Percentiles rank a stretch among this genome's conserved stretches.
These are phyloP conservation scores for Globomyces sp. DNA, from an alignment of 371 early-diverging fungal genomes.

Conservation along the genomic window DNA sequence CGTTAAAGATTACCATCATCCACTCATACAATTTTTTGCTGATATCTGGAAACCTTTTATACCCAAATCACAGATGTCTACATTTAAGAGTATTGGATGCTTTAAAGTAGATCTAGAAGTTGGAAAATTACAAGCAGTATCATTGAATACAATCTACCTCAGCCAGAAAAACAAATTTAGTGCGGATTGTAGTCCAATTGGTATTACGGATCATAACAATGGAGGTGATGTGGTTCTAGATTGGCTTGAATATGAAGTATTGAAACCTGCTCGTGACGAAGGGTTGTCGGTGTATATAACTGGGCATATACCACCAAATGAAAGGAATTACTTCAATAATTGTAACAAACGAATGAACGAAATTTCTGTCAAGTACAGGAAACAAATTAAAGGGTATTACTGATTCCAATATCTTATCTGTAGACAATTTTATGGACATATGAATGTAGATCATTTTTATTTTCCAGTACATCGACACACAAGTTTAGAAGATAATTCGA, in stretches of 20 bases:
- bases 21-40: constrained; percentile 4
- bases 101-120: not conserved
- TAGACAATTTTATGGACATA: not conserved
- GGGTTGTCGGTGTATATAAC: not conserved
- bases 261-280: not conserved
- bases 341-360: not conserved
- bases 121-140: not conserved
- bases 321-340: not conserved
- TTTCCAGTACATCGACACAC: not conserved
- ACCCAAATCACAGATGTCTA: not conserved
- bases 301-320: constrained; percentile 16
- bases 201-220: not conserved
- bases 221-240: not conserved
- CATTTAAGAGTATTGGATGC: not conserved
- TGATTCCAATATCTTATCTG: too few relatives aligned
- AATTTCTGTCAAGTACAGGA: not conserved
- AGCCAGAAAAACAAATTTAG: not conserved
- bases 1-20: not conserved
- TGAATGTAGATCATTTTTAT: constrained; percentile 6
- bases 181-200: not conserved
- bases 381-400: not conserved
- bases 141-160: constrained; percentile 9
- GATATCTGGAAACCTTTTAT: constrained; percentile 3
- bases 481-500: not conserved
- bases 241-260: constrained; percentile 11